Evolutionary conservation across 1,284 basidiomycete genomes (phyloP), one percentile per base, ranked within the genome.

Genomic region (Bjerkandera adusta): DNA sequence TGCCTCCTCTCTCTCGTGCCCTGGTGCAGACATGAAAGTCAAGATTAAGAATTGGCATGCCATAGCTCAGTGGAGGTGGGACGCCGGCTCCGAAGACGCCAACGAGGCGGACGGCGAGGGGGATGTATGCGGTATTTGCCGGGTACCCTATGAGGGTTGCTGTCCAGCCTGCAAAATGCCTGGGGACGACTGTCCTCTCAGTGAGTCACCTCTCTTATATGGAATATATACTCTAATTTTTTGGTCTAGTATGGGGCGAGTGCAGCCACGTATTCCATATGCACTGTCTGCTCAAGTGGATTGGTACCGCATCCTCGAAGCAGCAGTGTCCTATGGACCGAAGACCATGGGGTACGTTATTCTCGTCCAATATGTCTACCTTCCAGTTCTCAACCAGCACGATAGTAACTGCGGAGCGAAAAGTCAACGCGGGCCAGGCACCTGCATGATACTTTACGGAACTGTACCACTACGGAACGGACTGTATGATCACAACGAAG

Each of bases 241-340:
- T 26, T 47, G 12, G 21, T 51, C 21, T 49, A 95, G 94, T 97
- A 48, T 97, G 92, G 91, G 94, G 94, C 21, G 86, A 95, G 68
- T 97, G 94, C 61, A 91, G 85, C 5, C 94, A 97, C 64, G 84
- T 96, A 47, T 95, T 93, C 63, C 92, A 95, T 65, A 92, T 94
- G 90, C 92, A 95, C 66, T 97, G 94, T 68, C 70, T 97, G 11
- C 75, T 95, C 55, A 96, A 96, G 65, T 97, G 94, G 94, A 83
- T 97, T 51, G 83, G 83, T 2, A 93, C 92, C 0, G 75, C 85
- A 3, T 80, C 87, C 12, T 91, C 88, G 27, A 95, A 95, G 63
- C 83, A 88, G 57, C 90, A 92, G 59, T 97, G 94, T 71, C 94
- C 94, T 10, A 93, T 97, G 87, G 94, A 97, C 61, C 75, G 94